A percentile compares a stretch with the other conserved stretches of the same genome.
Evolutionary conservation across 805 yeast genomes (phyloP).

Genomic region (Sugiyamaella smithiae): DNA sequence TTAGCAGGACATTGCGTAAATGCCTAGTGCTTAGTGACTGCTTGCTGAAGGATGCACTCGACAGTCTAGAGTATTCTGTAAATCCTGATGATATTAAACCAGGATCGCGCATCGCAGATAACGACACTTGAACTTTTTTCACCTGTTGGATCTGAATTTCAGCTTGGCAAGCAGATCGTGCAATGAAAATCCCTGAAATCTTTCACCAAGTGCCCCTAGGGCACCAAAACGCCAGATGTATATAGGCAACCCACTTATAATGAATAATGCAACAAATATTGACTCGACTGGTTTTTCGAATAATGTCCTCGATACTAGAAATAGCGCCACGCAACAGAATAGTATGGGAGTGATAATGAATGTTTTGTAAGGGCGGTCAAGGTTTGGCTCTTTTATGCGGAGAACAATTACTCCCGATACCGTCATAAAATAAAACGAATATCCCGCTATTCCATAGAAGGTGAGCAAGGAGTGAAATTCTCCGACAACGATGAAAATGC

Average conservation of each 20-base stretch:
- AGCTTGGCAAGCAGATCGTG: not conserved
- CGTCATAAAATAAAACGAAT: conserved; percentile 34
- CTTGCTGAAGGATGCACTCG: conserved; percentile 19
- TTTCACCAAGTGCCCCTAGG: not conserved
- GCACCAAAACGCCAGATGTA: conserved; percentile 22
- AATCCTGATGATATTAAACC: conserved; percentile 14
- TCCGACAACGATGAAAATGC: conserved; percentile 36
- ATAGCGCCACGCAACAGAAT: conserved; percentile 39
- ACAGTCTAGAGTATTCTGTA: conserved; percentile 14
- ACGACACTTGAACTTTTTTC: not conserved
- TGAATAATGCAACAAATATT: conserved; percentile 29
- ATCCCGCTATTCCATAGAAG: conserved; percentile 38
- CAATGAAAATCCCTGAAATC: not conserved
- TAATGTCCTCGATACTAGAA: conserved; percentile 34
- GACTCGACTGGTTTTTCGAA: conserved; percentile 36
- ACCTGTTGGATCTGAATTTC: not conserved
- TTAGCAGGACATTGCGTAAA: conserved; percentile 14
- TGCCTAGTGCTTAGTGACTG: conserved; percentile 20
- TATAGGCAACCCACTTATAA: conserved; percentile 33
- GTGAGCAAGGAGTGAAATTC: conserved; percentile 37
- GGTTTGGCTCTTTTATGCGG: conserved; percentile 34
- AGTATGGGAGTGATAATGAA: conserved; percentile 37
- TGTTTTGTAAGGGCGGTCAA: conserved; percentile 38
- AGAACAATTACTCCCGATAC: conserved; percentile 39
- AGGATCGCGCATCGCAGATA: conserved; percentile 12